phyloP scores from a whole-genome alignment of 1,284 basidiomycete species.

The Mrakiaceae sp. region DNA sequence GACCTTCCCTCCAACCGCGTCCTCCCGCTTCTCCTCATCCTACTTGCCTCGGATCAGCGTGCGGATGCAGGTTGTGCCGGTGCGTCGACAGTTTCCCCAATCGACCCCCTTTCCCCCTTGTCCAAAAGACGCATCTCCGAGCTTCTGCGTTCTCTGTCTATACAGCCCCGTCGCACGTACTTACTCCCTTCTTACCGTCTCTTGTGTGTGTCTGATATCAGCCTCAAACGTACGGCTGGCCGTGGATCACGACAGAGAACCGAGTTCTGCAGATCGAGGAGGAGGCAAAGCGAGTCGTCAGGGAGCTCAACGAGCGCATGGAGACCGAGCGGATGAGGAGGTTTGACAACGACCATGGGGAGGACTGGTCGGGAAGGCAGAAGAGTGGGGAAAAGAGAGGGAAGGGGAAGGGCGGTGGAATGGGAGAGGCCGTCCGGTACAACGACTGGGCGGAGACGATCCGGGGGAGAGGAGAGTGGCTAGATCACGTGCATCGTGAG shows the following conservation, averaged over 20 bases:
- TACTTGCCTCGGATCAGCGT: no score
- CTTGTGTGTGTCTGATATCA: not conserved
- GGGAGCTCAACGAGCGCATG: not conserved
- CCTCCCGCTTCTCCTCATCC: no score
- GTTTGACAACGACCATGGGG: no score
- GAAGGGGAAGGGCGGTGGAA: no score
- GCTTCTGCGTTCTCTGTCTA: no score
- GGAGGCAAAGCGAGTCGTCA: slow-evolving; percentile 1
- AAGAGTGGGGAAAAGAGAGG: no score
- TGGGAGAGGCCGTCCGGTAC: not conserved
- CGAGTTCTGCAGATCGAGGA: slow-evolving; percentile 8
- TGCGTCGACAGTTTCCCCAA: no score
- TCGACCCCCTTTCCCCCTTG: no score
- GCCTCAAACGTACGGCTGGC: slow-evolving; percentile 7
- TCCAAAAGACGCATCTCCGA: not conserved
- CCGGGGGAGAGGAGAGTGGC: not conserved
- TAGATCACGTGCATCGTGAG: slow-evolving; percentile 13
- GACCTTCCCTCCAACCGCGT: not conserved
- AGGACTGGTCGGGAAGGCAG: no score
- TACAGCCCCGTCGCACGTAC: no score
- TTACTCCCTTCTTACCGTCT: no score
- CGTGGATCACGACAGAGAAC: slow-evolving; percentile 1
- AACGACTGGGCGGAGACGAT: slow-evolving; percentile 5
- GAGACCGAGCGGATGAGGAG: not conserved
- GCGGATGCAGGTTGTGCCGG: no score